Base-by-base conservation (phyloP, 2,329 filamentous ascomycete species). In the Aspergillus versicolor region DNA sequence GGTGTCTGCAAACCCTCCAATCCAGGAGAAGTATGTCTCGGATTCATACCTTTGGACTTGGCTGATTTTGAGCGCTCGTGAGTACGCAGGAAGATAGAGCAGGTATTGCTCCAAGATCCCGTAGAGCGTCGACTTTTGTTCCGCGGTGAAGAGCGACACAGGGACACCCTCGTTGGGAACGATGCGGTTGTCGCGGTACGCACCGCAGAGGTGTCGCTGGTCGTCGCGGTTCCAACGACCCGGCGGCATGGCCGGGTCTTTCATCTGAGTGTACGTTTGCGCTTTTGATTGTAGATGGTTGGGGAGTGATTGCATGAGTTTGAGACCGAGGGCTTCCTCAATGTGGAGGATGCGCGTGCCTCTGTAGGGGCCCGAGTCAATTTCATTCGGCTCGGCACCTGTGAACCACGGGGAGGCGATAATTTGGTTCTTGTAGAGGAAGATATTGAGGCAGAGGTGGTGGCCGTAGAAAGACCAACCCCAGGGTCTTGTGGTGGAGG, bases 1-100 rank as follows among this genome's bases (percentile, higher is more conserved):
- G 0, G 83, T 73, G 51, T 89, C 79, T 0, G 79, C 84, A 59
- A 77, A 89, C 0, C 84, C 85, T 4, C 90, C 90, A 53, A 92
- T 92, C 72, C 90, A 93, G 68, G 82, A 84, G 68, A 91, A 92
- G 67, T 90, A 89, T 5, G 89, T 92, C 77, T 92, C 88, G n/a
- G 75, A 65, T 55, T 88, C 84, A 69, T 83, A 81, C 3, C 71
- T 67, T 50, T 79, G 77, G 46, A 87, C 78, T 40, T 86, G 79
- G 1, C 77, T 72, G 1, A 91, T 70, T 15, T 84, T 82, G 4
- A 83, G 68, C 48, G 79, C 66, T 2, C 87, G 79, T 0, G 88
- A 81, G 11, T 68, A 66, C 0, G 73, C 65, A 0, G 89, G 89
- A 0, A 91, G 81, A 61, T 90, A 92, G 0, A 89, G 73, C 2